Evolutionary conservation across 2,329 filamentous ascomycete genomes (phyloP), one percentile per base, ranked within the genome.

Genomic region (Lomentospora prolificans): DNA sequence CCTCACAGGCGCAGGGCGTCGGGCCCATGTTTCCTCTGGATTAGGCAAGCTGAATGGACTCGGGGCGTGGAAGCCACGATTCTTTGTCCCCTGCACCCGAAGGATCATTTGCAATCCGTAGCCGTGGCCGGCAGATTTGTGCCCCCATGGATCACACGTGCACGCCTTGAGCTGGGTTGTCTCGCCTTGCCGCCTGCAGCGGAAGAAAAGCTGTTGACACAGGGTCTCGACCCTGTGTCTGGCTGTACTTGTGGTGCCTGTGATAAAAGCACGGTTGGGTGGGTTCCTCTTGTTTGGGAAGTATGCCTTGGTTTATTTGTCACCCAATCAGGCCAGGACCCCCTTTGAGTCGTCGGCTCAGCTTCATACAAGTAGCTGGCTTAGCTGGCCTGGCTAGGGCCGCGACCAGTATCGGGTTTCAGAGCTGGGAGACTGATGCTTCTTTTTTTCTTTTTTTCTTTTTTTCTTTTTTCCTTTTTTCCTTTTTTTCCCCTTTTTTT

Each of bases 101-200:
- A n/a, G n/a, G n/a, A n/a, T n/a, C n/a, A n/a, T n/a, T n/a, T n/a
- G n/a, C n/a, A n/a, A n/a, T n/a, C n/a, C n/a, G n/a, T n/a, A n/a
- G n/a, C n/a, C n/a, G n/a, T n/a, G n/a, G n/a, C n/a, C n/a, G n/a
- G n/a, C n/a, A n/a, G n/a, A n/a, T n/a, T n/a, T n/a, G n/a, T n/a
- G n/a, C n/a, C n/a, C n/a, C n/a, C n/a, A n/a, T n/a, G n/a, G n/a
- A n/a, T n/a, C n/a, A n/a, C n/a, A 17, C 24, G 44, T 19, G 24
- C 17, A 17, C 22, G 44, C 22, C 44, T 48, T 3, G 44, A 22
- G 44, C 44, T 25, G 44, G 24, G 22, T 25, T 48, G 22, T 48
- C 44, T 48, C 44, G 22, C 22, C 44, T 48, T 48, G 19, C 17
- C 44, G 44, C 44, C 44, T 48, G 44, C 44, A 48, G 44, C 44